Evolutionary conservation across 176 grass and related monocot genomes (phyloP), one percentile per base, ranked within the genome.

Genomic region (Triticum monococcum): DNA sequence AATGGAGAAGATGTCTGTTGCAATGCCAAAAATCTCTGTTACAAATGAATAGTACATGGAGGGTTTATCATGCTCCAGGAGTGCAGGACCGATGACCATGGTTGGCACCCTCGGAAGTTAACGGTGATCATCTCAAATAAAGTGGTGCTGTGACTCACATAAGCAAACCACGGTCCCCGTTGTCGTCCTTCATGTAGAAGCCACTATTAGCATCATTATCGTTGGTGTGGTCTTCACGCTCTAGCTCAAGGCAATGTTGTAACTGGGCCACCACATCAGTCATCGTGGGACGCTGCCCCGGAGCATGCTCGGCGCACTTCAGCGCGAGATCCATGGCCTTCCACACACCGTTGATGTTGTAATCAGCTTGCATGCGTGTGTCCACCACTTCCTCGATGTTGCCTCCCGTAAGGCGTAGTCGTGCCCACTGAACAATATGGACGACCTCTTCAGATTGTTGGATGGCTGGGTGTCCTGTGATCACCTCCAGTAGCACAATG

Each of bases 341-440:
- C 92, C 92, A 94, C 28, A 86, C 66, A 1, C 40, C 63, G 12
- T 93, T 93, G 26, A 93, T 84, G n/a, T 91, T 79, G 16, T 89
- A 68, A 14, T 79, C 74, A 1, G 72, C 79, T 9, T 30, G 72
- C 74, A 91, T 83, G 43, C 46, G 63, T 7, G 43, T 7, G 23
- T 93, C 92, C 52, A 89, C 83, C 10, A 89, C 79, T 2, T 68
- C 46, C 17, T 93, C 86, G 45, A 93, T 93, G 83, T 88, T 84
- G 0, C 89, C 82, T 0, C 48, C 70, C 0, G 83, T 38, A 0
- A 93, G 73, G 10, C 60, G 80, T n/a, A 88, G 92, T 2, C 67
- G 86, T 13, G 73, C 68, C 92, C 89, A 91, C 5, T 86, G 79
- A 22, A 84, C 48, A 52, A 93, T 57, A 60, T 22, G 48, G 4